Evolutionary conservation across 805 yeast genomes (phyloP), one percentile per base, ranked within the genome.

Genomic region (Soucietia sequanensis): DNA sequence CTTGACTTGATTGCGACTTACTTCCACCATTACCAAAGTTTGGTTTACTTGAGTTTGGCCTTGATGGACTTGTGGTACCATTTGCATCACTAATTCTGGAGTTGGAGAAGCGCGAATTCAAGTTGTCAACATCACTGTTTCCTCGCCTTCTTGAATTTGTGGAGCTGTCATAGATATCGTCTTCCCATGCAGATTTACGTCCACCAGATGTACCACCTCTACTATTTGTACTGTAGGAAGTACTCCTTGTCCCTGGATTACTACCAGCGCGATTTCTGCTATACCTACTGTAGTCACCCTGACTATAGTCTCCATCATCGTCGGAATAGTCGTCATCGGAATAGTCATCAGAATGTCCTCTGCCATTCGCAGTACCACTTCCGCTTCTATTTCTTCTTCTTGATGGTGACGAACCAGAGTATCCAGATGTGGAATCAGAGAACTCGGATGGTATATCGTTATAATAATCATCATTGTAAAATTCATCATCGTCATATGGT

Each of bases 381-480:
- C 46, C 46, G n/a, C n/a, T n/a, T 33, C 41, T 25, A 21, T 50
- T 42, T 27, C 63, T 43, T 35, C 54, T 47, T 39, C 61, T 42
- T 30, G 48, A 27, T 9, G 18, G 30, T 9, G 13, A n/a, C 9
- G 29, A 5, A 19, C 51, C 33, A 7, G 61, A 47, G 31, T 37
- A 38, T 15, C 68, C 68, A 5, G 78, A 71, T 8, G 74, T 69
- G 29, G 81, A 79, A 39, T 78, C 78, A 19, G 81, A 76, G 50
- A 78, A 82, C 19, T 68, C 71, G 39, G 81, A 80, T 27, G 85
- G 95, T 52, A 87, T 75, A 57, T 87, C 96, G 52, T 81, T 78
- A 55, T 80, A 84, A 52, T 78, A 77, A 38, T 81, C 84, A 42
- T 81, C 84, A 48, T 77, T 80, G 46, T 69, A 72, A 33, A 72